Base-by-base conservation (phyloP, 306 rosid species). In the Quercus suber region DNA sequence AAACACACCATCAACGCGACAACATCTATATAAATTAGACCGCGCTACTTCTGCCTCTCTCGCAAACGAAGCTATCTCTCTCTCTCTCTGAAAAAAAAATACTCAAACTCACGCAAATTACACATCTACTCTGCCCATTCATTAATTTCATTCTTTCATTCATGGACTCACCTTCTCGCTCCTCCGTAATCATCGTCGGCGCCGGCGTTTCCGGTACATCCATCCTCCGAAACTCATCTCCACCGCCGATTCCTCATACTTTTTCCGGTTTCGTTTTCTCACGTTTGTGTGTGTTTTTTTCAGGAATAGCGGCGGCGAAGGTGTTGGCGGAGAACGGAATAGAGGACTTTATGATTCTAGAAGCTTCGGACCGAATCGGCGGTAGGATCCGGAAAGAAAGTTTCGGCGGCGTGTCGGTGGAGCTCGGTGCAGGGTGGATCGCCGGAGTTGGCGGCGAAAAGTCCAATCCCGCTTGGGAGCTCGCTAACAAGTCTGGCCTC, bases 371-470 rank as follows among this genome's bases (percentile, higher is more conserved):
- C 84, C 91, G 97, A 55, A 90, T 95, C 58, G 99, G 99, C 35
- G 98, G 99, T 6, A 91, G 99, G 87, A 89, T 95, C 72, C 84
- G 92, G 7, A 95, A 91, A 75, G 94, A 95, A 71, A 53, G 76
- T 55, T 95, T 95, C 75, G 98, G 97, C 2, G 98, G 92, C 14
- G 87, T 95, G 72, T 75, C 96, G 79, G 99, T 87, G 73, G 99
- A 95, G 81, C 97, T 92, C 17, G 99, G 99, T 3, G 98, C 99
- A 2, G 99, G 99, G n/a, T 95, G 99, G 99, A 93, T 95, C 33
- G 97, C 91, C 53, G 99, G 99, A 27, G 99, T 95, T 58, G 99
- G 97, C 1, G 99, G 99, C 0, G 83, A 67, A 20, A 86, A 91
- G 75, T 59, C 89, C 19, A 95, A 95, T 73, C 99, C 99, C 2